Percentiles rank a stretch among this genome's conserved stretches.
Evolutionary conservation across 1,284 basidiomycete genomes (phyloP).

Genomic region (Melampsora larici-populina): DNA sequence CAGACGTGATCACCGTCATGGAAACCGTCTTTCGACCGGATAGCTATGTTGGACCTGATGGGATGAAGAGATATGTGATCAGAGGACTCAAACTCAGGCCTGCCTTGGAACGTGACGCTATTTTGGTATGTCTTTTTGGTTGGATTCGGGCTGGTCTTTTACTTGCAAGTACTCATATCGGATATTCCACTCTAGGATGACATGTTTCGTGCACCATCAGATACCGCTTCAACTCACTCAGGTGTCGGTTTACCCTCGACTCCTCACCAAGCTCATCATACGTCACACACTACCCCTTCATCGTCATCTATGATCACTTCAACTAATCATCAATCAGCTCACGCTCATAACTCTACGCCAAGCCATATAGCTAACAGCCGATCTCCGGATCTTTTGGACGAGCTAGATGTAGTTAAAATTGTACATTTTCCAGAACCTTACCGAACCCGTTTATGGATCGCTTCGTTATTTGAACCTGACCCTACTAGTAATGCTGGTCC

Average conservation of each 20-base stretch:
- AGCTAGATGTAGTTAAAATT: conserved; percentile 39
- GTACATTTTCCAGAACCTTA: conserved; percentile 43
- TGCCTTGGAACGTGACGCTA: conserved; percentile 28
- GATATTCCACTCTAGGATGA: conserved; percentile 31
- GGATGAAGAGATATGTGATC: conserved; percentile 42
- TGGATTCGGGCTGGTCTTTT: neutral
- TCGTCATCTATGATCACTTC: conserved; percentile 18
- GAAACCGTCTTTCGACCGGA: conserved; percentile 43
- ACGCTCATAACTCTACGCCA: conserved; percentile 26
- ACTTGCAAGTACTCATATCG: neutral
- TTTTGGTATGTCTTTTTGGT: conserved; percentile 14
- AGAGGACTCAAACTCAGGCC: conserved; percentile 41
- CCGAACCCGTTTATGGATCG: conserved; percentile 44
- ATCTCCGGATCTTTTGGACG: conserved; percentile 28
- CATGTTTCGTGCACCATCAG: conserved; percentile 38
- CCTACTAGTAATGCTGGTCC: conserved; percentile 39
- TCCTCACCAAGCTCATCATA: conserved; percentile 23
- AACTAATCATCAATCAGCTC: conserved; percentile 1
- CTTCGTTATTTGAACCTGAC: conserved; percentile 42
- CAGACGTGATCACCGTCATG: conserved; percentile 44
- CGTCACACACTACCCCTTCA: conserved; percentile 21
- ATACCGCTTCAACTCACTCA: conserved; percentile 14
- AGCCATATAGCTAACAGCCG: conserved; percentile 5
- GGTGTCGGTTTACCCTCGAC: conserved; percentile 21
- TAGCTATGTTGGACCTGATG: conserved; percentile 37